Evolutionary conservation across 805 yeast species (phyloP), one percentile per base, ranked within the genome.

Genomic region (Candida caryicola): DNA sequence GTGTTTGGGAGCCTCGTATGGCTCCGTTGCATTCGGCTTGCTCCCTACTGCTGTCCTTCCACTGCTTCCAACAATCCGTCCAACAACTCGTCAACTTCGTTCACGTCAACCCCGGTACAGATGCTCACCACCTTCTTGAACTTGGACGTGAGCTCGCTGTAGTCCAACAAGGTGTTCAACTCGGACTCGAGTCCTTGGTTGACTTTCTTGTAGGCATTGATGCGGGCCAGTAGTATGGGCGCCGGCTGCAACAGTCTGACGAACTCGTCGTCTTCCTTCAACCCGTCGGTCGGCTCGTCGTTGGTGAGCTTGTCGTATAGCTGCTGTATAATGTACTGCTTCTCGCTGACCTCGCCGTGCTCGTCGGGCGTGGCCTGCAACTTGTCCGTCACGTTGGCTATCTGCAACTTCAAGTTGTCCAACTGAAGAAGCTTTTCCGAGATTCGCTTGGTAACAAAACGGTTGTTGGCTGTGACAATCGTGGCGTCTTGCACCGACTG

Each of bases 11-110:
- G 23, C 9, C 6, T 21, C 23, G 23, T 21, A 9, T 7, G 6
- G 9, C 9, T 21, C 23, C 6, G 6, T 21, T 21, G 23, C 6
- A 21, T 7, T 7, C 6, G 14, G 6, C 9, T n/a, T 18, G 4
- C 25, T 15, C 17, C 10, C 27, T 37, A 64, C 40, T 62, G 69
- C 42, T 68, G 74, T 44, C 91, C 84, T 46, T 90, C 95, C 4
- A 91, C 96, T 14, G 96, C 96, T 53, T 82, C 85, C 23, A 93
- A 77, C 35, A 91, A 71, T 4, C 91, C 95, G 47, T 86, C 93
- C 34, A 91, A 71, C 50, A 93, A 73, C 37, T 73, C 76, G 57
- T 87, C 95, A 23, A 93, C 95, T 45, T 81, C 82, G 37, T 75
- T 77, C 37, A 84, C 85, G 33, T 81, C 89, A 18, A 88, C 91